phyloP scores from a whole-genome alignment of 345 rosid genomes.

The Cardiospermum halicacabum region DNA sequence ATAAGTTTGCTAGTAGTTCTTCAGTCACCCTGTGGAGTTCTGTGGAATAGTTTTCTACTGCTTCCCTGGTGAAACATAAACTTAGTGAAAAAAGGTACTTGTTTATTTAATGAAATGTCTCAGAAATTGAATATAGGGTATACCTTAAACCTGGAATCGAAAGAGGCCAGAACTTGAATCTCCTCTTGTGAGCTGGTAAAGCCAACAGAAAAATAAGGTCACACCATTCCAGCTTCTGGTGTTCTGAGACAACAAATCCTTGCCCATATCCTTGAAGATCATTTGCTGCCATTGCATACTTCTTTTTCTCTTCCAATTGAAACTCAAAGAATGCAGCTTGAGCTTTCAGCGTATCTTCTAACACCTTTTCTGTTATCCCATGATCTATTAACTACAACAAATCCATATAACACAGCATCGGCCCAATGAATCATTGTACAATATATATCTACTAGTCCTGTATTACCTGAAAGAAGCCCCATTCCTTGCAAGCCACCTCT shows the following conservation, averaged over 20 bases:
- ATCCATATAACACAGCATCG: background rate
- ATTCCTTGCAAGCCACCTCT: no score
- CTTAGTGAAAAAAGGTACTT: no score
- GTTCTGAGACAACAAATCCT: constrained; percentile 23
- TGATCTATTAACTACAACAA: constrained; percentile 20
- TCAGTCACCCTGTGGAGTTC: constrained; percentile 5
- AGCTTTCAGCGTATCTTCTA: constrained; percentile 15
- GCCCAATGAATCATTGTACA: no score
- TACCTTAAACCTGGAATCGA: constrained; percentile 20
- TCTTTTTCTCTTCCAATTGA: constrained; percentile 25
- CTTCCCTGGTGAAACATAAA: constrained; percentile 2
- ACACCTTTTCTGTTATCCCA: constrained; percentile 11
- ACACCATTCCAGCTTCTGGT: constrained; percentile 28
- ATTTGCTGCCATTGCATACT: constrained; percentile 16
- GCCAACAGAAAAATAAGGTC: constrained; percentile 18
- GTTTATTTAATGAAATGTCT: no score
- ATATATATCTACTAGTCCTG: no score
- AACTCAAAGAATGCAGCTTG: constrained; percentile 24
- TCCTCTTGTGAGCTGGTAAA: constrained; percentile 10
- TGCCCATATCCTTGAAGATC: constrained; percentile 26
- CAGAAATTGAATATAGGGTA: background rate
- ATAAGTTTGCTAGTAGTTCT: constrained; percentile 14
- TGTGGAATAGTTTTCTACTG: constrained; percentile 8
- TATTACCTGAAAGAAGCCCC: no score
- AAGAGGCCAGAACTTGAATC: constrained; percentile 20